Evolutionary conservation across 805 yeast genomes (phyloP).

Genomic region (Saccharomycopsis amapae): DNA sequence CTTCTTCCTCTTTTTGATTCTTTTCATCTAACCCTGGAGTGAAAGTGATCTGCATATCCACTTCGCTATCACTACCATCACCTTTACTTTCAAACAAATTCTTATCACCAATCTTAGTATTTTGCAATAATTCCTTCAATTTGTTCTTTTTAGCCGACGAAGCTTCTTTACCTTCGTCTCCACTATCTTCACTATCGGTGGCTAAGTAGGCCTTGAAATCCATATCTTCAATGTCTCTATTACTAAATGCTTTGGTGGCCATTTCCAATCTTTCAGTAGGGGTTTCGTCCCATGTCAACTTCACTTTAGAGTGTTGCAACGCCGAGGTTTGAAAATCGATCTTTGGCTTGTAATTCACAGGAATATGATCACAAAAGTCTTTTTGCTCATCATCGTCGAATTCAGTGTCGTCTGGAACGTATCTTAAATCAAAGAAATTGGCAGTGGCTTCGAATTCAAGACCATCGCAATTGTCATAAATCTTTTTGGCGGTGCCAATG

Average conservation of each 20-base stretch:
- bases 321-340: constrained; percentile 85
- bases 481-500: constrained; percentile 58
- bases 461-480: constrained; percentile 87
- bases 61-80: constrained; percentile 50
- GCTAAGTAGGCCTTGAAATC: constrained; percentile 92
- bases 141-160: constrained; percentile 42
- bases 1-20: constrained; percentile 28
- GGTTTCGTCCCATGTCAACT: constrained; percentile 97
- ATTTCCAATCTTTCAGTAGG: constrained; percentile 80
- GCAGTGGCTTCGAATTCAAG: constrained; percentile 95
- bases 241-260: constrained; percentile 75
- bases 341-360: constrained; percentile 72
- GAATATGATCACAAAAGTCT: constrained; percentile 66
- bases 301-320: constrained; percentile 90
- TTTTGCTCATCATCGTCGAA: constrained; percentile 66
- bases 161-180: constrained; percentile 43
- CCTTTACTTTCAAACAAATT: constrained; percentile 31
- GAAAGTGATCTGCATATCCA: constrained; percentile 93
- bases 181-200: constrained; percentile 58
- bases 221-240: constrained; percentile 82
- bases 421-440: constrained; percentile 85
- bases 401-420: constrained; percentile 87
- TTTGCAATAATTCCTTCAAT: constrained; percentile 48
- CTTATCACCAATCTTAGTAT: constrained; percentile 31
- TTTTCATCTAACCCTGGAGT: constrained; percentile 70